Base-by-base conservation (phyloP, 768 basidiomycete species). In the Russula sp. region DNA sequence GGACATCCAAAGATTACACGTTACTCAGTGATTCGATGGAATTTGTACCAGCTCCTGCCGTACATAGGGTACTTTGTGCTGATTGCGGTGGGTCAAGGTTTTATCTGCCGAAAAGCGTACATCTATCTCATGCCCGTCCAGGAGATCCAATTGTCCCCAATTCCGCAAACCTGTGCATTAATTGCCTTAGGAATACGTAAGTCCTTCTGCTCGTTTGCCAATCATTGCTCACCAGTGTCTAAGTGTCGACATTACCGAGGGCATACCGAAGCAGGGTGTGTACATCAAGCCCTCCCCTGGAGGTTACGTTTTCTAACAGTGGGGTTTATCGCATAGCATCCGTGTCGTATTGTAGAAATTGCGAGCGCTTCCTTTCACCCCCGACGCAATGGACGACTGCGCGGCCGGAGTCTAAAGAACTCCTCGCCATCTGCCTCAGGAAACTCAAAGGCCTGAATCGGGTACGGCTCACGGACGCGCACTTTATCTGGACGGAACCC, bases 401-500 rank as follows among this genome's bases (percentile, higher is more conserved):
- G 26, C 84, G 84, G 62, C 92, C 90, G 0, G 97, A 99, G 79
- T 96, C 93, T 0, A 79, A 96, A 58, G 95, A 98, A 72, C 81
- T 99, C 28, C 82, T 99, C 36, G 91, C 96, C 3, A 87, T 98
- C 62, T 98, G 97, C 75, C 77, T 99, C 63, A 92, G 91, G 74
- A 96, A 95, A 75, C 85, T 98, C 71, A 96, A 95, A 73, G 94
- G 94, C 2, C 80, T 98, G 26, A 88, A 86, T 71, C 95, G 93
- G 79, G 94, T 98, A 30, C 90, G 96, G 55, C 77, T 99, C 49
- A 95, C 97, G n/a, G 96, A 98, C 67, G 97, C 97, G 2, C 92
- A 94, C 67, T 98, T 98, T 75, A 93, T 98, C 71, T 99, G 97
- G 97, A 99, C 97, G 24, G 97, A 99, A 73, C 97, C 97, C 3